A percentile compares a stretch with the other conserved stretches of the same genome.
These are phyloP conservation scores for Raffaelea albimanens DNA, from an alignment of 2,329 filamentous ascomycete species.

Conservation along the genomic window DNA sequence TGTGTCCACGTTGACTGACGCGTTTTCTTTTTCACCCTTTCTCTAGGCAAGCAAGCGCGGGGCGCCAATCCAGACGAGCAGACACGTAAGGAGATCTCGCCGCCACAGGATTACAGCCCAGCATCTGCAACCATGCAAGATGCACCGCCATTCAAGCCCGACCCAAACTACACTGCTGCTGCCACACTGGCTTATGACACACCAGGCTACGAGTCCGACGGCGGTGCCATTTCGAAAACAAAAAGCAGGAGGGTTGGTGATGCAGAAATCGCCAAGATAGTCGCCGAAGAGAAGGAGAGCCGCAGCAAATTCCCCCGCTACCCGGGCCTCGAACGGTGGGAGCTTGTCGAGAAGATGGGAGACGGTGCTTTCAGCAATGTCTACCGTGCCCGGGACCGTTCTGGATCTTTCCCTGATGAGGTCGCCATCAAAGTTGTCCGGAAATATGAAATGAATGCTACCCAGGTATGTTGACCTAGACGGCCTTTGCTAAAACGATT, in stretches of 20 bases:
- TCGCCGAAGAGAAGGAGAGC: constrained; percentile 84
- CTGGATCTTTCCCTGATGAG: constrained; percentile 57
- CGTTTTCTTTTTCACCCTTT: constrained; percentile 13
- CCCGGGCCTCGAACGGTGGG: constrained; percentile 77
- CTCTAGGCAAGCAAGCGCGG: constrained; percentile 76
- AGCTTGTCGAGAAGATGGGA: constrained; percentile 91
- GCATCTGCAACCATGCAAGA: background rate
- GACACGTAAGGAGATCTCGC: constrained; percentile 40
- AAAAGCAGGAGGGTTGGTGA: constrained; percentile 45
- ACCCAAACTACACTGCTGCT: background rate
- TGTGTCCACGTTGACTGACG: background rate
- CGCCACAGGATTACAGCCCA: constrained; percentile 16
- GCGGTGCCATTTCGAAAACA: constrained; percentile 19
- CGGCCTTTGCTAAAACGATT: background rate
- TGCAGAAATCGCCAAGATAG: constrained; percentile 69
- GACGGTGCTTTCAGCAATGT: constrained; percentile 99
- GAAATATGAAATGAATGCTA: constrained; percentile 98
- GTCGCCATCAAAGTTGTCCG: constrained; percentile 98
- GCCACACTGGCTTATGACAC: background rate
- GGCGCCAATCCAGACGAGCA: constrained; percentile 44
- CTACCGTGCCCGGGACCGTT: constrained; percentile 73
- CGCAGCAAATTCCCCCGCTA: constrained; percentile 80
- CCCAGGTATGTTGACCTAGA: constrained; percentile 74
- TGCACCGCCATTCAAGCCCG: background rate
- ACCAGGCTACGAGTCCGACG: constrained; percentile 12